These are phyloP conservation scores for Daldinia caldariorum DNA, from an alignment of 495 filamentous ascomycete genomes.

Conservation along the genomic window DNA sequence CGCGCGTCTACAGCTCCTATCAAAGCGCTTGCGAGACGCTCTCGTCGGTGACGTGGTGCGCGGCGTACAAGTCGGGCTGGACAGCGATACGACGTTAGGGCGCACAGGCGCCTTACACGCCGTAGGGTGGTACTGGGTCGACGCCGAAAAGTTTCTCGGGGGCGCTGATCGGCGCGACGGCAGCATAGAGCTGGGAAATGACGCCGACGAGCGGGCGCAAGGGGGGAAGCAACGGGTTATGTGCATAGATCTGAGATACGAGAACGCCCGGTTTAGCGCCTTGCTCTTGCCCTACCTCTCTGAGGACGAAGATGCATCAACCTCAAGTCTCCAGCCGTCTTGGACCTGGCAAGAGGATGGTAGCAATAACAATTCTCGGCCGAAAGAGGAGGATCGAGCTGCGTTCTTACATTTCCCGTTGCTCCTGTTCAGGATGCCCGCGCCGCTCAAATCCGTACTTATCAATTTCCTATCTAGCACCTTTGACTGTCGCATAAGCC, in stretches of 20 bases:
- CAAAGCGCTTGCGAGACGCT: constrained; percentile 53
- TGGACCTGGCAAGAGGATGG: constrained; percentile 39
- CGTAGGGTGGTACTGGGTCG: constrained; percentile 48
- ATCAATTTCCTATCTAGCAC: constrained; percentile 56
- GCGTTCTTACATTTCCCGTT: constrained; percentile 54
- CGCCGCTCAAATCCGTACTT: constrained; percentile 52
- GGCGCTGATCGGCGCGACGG: constrained; percentile 8
- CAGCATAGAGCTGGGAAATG: constrained; percentile 26
- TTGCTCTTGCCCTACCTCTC: constrained; percentile 52
- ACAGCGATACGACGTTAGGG: constrained; percentile 46
- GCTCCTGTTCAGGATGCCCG: constrained; percentile 58
- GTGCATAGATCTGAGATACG: constrained; percentile 53
- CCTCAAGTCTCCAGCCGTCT: constrained; percentile 4
- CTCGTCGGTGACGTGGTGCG: constrained; percentile 61
- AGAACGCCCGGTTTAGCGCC: constrained; percentile 52
- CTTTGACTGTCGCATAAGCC: constrained; percentile 60
- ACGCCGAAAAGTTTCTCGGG: constrained; percentile 17
- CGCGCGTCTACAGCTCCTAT: constrained; percentile 46
- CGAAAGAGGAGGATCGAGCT: constrained; percentile 3
- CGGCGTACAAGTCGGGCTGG: constrained; percentile 56
- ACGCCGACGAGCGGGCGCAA: not conserved
- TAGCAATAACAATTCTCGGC: not conserved
- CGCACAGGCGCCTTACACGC: constrained; percentile 52
- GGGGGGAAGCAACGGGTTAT: constrained; percentile 38
- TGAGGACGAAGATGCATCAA: not conserved